These are phyloP conservation scores for Silybum marianum DNA, from an alignment of 129 eudicot genomes.

Conservation along the genomic window DNA sequence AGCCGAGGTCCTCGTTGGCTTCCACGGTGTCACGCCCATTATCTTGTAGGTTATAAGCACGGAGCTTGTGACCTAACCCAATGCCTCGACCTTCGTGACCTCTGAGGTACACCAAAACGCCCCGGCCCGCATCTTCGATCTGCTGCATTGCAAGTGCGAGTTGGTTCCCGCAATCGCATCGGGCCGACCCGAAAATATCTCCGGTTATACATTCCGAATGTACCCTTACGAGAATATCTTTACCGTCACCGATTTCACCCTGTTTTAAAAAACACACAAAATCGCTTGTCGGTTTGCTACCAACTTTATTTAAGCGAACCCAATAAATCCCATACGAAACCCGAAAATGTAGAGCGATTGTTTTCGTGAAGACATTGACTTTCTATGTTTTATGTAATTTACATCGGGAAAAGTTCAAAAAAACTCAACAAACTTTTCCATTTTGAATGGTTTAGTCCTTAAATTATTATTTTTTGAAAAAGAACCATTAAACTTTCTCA, in stretches of 20 bases:
- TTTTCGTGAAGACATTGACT: too few species aligned
- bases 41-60: conserved; percentile 93
- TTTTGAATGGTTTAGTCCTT: too few species aligned
- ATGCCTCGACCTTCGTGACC: conserved; percentile 98
- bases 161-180: conserved; percentile 94
- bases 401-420: too few species aligned
- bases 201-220: conserved; percentile 98
- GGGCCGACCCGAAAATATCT: conserved; percentile 88
- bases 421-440: too few species aligned
- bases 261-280: conserved; percentile 29
- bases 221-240: conserved; percentile 82
- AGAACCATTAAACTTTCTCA: too few species aligned
- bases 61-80: conserved; percentile 93
- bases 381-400: too few species aligned
- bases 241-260: conserved; percentile 91
- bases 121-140: conserved; percentile 85
- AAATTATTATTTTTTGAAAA: too few species aligned
- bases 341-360: too few species aligned
- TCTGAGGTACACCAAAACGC: conserved; percentile 85
- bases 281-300: neutral
- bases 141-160: conserved; percentile 86
- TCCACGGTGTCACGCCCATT: conserved; percentile 95
- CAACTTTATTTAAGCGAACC: neutral
- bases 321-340: neutral
- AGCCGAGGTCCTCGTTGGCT: conserved; percentile 91